phyloP scores from a whole-genome alignment of 2,329 filamentous ascomycete species.

The Didymella lethalis region DNA sequence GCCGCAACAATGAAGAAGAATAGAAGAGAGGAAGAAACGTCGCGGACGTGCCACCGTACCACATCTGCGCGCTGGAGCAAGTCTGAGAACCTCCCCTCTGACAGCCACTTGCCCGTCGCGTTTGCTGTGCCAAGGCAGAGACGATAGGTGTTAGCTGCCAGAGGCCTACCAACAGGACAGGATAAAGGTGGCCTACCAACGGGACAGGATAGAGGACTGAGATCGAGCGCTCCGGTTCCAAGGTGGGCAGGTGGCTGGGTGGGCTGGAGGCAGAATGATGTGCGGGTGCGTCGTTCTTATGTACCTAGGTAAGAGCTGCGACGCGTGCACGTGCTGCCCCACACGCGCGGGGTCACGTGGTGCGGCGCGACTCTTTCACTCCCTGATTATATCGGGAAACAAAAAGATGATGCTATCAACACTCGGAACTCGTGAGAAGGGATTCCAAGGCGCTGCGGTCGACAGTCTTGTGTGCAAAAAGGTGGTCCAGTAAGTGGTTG shows the following conservation, averaged over 20 bases:
- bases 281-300: neutral
- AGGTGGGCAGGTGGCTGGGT: neutral
- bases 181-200: constrained; percentile 2
- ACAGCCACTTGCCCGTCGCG: constrained; percentile 1
- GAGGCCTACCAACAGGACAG: constrained; percentile 1
- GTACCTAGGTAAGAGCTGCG: neutral
- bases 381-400: neutral
- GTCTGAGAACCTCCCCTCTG: constrained; percentile 7
- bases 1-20: no score
- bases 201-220: constrained; percentile 5
- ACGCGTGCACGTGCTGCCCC: neutral
- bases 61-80: constrained; percentile 1
- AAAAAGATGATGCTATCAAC: neutral
- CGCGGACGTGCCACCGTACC: neutral
- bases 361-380: neutral
- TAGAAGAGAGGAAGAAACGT: neutral
- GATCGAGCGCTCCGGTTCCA: constrained; percentile 3
- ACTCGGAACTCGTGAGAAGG: neutral
- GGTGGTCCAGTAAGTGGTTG: neutral
- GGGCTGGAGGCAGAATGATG: no score
- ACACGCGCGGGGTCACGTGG: neutral
- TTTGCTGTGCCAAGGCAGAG: neutral
- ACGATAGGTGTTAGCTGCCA: constrained; percentile 1
- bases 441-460: neutral
- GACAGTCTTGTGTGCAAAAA: neutral